phyloP scores from a whole-genome alignment of 345 rosid genomes.

The Excoecaria agallocha region DNA sequence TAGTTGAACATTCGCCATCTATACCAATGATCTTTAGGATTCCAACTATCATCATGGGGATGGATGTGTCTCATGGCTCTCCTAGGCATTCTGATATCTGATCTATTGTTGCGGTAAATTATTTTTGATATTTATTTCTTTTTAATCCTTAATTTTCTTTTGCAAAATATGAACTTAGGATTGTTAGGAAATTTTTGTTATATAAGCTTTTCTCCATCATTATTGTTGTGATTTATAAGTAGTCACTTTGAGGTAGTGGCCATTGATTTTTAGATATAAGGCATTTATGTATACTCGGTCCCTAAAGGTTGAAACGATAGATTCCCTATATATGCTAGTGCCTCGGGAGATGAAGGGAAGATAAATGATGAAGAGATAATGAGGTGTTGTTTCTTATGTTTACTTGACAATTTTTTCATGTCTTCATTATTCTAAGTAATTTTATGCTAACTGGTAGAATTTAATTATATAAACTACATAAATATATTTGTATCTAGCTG shows the following conservation, averaged over 20 bases:
- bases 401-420: not conserved
- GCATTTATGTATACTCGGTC: constrained; percentile 87
- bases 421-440: too few relatives aligned
- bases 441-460: too few relatives aligned
- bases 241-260: constrained; percentile 90
- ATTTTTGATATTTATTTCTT: too few relatives aligned
- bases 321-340: constrained; percentile 56
- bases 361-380: constrained; percentile 88
- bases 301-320: constrained; percentile 86
- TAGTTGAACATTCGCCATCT: too few relatives aligned
- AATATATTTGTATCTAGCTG: too few relatives aligned
- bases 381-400: constrained; percentile 32
- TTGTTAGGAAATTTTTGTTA: not conserved
- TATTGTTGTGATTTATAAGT: constrained; percentile 28
- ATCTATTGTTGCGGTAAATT: too few relatives aligned
- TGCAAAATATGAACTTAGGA: not conserved
- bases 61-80: too few relatives aligned
- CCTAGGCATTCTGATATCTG: too few relatives aligned
- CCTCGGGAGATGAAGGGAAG: constrained; percentile 76
- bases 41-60: too few relatives aligned
- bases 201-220: not conserved
- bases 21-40: too few relatives aligned
- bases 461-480: too few relatives aligned
- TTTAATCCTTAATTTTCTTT: not conserved
- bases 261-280: constrained; percentile 71